Evolutionary conservation across 768 basidiomycete species (phyloP).

Genomic region (Dacryopinax spathularia): DNA sequence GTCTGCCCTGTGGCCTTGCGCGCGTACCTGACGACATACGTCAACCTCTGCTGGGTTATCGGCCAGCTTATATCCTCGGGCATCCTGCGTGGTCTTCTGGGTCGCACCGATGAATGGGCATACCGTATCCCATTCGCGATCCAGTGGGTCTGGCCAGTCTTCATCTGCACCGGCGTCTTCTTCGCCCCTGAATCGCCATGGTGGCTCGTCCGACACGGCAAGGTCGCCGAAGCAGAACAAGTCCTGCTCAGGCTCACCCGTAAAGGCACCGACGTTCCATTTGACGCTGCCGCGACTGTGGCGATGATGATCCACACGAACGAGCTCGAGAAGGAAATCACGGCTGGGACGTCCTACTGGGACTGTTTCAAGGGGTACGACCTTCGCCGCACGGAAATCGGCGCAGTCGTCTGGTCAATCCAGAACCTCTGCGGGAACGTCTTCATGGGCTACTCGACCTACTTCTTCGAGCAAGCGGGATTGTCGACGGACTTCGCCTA

Average conservation of each 20-base stretch:
- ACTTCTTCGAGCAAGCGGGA: conserved; percentile 18
- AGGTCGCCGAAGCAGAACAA: conserved; percentile 18
- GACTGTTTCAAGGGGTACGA: conserved; percentile 25
- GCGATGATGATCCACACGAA: conserved; percentile 26
- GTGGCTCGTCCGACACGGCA: conserved; percentile 21
- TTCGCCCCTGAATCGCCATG: conserved; percentile 20
- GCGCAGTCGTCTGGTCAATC: conserved; percentile 17
- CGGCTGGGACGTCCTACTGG: conserved; percentile 21
- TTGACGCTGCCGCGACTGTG: conserved; percentile 22
- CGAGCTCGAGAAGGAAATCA: conserved; percentile 22
- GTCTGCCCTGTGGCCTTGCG: conserved; percentile 11
- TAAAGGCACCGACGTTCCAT: conserved; percentile 11
- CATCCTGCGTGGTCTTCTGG: conserved; percentile 1
- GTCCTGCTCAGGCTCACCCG: conserved; percentile 14
- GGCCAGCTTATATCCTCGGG: conserved; percentile 11
- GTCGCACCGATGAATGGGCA: conserved; percentile 9
- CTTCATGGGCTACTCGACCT: conserved; percentile 9
- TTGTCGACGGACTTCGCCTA: conserved; percentile 13
- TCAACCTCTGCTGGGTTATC: conserved; percentile 24
- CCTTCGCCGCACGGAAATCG: conserved; percentile 25
- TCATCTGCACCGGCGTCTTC: conserved; percentile 17
- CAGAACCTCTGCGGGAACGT: conserved; percentile 20
- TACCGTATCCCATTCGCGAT: conserved; percentile 6
- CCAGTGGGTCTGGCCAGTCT: conserved; percentile 20
- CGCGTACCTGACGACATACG: conserved; percentile 17